These are phyloP conservation scores for Gnomoniopsis sp. DNA, from an alignment of 2,329 filamentous ascomycete species.

Conservation along the genomic window DNA sequence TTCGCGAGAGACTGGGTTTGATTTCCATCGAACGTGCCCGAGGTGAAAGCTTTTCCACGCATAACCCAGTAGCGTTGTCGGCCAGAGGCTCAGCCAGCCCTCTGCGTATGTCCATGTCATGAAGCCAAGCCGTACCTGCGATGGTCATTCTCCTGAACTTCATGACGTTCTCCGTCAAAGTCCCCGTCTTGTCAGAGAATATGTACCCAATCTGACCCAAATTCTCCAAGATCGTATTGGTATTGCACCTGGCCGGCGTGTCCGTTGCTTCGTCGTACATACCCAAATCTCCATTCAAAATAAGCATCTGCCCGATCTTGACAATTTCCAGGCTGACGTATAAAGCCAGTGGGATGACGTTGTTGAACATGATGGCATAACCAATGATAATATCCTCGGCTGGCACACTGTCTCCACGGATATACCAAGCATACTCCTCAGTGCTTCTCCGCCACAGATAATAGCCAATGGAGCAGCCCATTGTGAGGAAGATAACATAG, in stretches of 20 bases:
- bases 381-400: slow-evolving; percentile 82
- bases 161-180: slow-evolving; percentile 92
- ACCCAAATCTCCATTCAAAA: slow-evolving; percentile 75
- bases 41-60: slow-evolving; percentile 22
- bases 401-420: slow-evolving; percentile 64
- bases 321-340: slow-evolving; percentile 90
- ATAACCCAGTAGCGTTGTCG: slow-evolving; percentile 10
- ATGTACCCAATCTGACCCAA: slow-evolving; percentile 86
- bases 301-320: slow-evolving; percentile 73
- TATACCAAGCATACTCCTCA: slow-evolving; percentile 73
- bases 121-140: slow-evolving; percentile 84
- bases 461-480: slow-evolving; percentile 81
- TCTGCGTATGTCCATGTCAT: slow-evolving; percentile 66
- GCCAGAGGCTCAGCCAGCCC: slow-evolving; percentile 20
- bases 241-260: slow-evolving; percentile 85
- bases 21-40: slow-evolving; percentile 23
- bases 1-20: neutral
- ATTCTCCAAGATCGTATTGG: slow-evolving; percentile 93
- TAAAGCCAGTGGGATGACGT: slow-evolving; percentile 84
- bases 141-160: slow-evolving; percentile 91
- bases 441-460: slow-evolving; percentile 67
- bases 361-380: slow-evolving; percentile 96
- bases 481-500: slow-evolving; percentile 74
- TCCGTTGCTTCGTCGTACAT: slow-evolving; percentile 88
- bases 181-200: slow-evolving; percentile 94